Conservation (phyloP, 1,284 basidiomycete species). For the Phellopilus nigrolimitatus region DNA sequence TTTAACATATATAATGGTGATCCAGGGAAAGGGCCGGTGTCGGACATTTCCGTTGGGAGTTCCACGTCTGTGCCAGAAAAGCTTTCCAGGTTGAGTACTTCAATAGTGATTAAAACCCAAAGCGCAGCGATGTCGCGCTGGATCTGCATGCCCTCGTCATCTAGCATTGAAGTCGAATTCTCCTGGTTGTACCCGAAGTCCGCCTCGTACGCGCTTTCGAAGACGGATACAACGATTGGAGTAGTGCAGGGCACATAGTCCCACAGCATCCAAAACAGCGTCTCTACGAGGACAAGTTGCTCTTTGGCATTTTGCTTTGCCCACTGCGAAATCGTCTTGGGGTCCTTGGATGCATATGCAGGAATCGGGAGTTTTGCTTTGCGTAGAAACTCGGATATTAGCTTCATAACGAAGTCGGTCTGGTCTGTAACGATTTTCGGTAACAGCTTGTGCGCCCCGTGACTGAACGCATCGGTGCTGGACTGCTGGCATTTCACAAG, state of each 20-base stretch:
- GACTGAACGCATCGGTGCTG: conserved; percentile 49
- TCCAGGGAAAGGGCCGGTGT: conserved; percentile 50
- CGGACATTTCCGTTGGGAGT: conserved; percentile 43
- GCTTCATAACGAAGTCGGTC: conserved; percentile 46
- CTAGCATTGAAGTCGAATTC: conserved; percentile 63
- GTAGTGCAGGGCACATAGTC: conserved; percentile 66
- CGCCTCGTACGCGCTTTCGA: conserved; percentile 60
- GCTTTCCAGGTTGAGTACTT: conserved; percentile 78
- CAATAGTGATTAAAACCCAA: conserved; percentile 75
- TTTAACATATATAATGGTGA: conserved; percentile 49
- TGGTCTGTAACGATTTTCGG: conserved; percentile 59
- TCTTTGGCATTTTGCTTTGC: conserved; percentile 77
- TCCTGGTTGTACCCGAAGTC: conserved; percentile 65
- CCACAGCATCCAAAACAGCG: conserved; percentile 84
- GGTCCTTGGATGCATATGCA: conserved; percentile 44
- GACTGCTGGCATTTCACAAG: conserved; percentile 57
- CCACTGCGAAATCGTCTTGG: conserved; percentile 63
- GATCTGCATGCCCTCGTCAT: conserved; percentile 65
- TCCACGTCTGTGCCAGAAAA: conserved; percentile 54
- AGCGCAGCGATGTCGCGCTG: conserved; percentile 65
- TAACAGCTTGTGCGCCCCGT: conserved; percentile 50
- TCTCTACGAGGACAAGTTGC: conserved; percentile 76
- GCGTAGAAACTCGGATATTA: conserved; percentile 54
- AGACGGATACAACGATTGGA: conserved; percentile 54
- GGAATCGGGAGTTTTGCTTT: conserved; percentile 56